Conservation (phyloP, 2,329 filamentous ascomycete genomes). For the Teratosphaeria epicoccoides region DNA sequence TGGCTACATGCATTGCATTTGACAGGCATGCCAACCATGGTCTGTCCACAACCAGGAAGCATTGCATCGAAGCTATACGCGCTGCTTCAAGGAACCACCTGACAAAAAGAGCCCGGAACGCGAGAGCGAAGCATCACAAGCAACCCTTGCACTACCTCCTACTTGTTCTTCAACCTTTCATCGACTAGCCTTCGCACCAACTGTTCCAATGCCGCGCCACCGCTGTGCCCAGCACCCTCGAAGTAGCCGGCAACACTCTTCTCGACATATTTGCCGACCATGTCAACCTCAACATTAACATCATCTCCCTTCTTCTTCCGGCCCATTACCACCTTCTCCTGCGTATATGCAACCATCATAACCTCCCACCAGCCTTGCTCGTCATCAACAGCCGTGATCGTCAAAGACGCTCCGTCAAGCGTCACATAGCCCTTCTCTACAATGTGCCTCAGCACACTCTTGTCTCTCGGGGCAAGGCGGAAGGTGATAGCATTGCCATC, state of each 20-base stretch:
- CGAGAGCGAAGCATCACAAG: too few relatives aligned
- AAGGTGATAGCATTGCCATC: constrained; percentile 90
- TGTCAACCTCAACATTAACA: constrained; percentile 89
- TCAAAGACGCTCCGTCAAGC: constrained; percentile 88
- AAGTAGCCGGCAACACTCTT: constrained; percentile 83
- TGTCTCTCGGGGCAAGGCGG: constrained; percentile 62
- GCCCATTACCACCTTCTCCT: constrained; percentile 78
- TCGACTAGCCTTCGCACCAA: constrained; percentile 60
- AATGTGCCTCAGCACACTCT: constrained; percentile 67
- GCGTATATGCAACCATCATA: constrained; percentile 95
- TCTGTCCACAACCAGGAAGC: too few relatives aligned
- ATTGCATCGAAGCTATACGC: too few relatives aligned
- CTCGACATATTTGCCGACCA: constrained; percentile 75
- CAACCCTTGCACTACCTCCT: background rate
- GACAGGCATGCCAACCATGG: too few relatives aligned
- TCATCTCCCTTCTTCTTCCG: constrained; percentile 67
- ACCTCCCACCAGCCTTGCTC: constrained; percentile 82
- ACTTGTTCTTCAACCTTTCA: constrained; percentile 44
- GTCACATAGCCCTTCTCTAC: constrained; percentile 96
- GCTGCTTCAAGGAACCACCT: too few relatives aligned
- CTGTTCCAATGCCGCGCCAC: constrained; percentile 41
- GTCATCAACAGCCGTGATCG: constrained; percentile 78
- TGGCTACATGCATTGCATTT: too few relatives aligned
- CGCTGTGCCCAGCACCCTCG: constrained; percentile 41
- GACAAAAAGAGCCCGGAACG: too few relatives aligned